Evolutionary conservation across 2,329 filamentous ascomycete species (phyloP).

Genomic region (Epicoccum sorghinum): DNA sequence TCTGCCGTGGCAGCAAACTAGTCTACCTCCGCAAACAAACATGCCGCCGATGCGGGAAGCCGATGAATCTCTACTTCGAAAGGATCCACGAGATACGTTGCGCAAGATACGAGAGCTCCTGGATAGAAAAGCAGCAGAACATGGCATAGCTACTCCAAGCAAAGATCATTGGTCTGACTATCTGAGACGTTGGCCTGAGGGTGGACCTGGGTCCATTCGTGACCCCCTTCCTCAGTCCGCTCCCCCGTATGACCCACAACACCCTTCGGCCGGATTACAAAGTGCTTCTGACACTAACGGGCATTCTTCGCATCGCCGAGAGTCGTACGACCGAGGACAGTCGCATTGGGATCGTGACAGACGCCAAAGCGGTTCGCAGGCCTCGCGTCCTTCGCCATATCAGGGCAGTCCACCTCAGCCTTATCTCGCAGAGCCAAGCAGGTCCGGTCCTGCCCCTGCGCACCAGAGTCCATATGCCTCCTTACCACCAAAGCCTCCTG

Average conservation of each 20-base stretch:
- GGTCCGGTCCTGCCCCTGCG: constrained; percentile 23
- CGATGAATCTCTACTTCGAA: constrained; percentile 32
- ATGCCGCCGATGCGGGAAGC: constrained; percentile 23
- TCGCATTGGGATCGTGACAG: constrained; percentile 37
- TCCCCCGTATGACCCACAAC: constrained; percentile 31
- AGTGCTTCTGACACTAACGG: constrained; percentile 26
- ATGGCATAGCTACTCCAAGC: constrained; percentile 25
- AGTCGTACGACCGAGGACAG: constrained; percentile 32
- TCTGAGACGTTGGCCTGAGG: constrained; percentile 15
- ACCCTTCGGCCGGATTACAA: constrained; percentile 31
- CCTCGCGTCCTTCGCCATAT: constrained; percentile 33
- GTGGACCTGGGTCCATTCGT: constrained; percentile 8
- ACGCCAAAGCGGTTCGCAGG: constrained; percentile 37
- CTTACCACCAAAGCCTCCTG: constrained; percentile 40
- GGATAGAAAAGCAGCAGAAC: constrained; percentile 32
- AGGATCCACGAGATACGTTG: constrained; percentile 33
- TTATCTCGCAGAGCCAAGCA: constrained; percentile 31
- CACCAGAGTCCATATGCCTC: constrained; percentile 44
- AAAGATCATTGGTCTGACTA: constrained; percentile 21
- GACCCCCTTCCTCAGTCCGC: constrained; percentile 15
- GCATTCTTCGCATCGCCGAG: constrained; percentile 27
- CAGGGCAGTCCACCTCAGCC: constrained; percentile 32
- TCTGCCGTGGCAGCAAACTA: constrained; percentile 24
- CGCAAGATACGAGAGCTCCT: constrained; percentile 35
- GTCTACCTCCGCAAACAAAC: constrained; percentile 15